These are phyloP conservation scores for Diaporthe longicolla DNA, from an alignment of 2,329 filamentous ascomycete species.

Conservation along the genomic window DNA sequence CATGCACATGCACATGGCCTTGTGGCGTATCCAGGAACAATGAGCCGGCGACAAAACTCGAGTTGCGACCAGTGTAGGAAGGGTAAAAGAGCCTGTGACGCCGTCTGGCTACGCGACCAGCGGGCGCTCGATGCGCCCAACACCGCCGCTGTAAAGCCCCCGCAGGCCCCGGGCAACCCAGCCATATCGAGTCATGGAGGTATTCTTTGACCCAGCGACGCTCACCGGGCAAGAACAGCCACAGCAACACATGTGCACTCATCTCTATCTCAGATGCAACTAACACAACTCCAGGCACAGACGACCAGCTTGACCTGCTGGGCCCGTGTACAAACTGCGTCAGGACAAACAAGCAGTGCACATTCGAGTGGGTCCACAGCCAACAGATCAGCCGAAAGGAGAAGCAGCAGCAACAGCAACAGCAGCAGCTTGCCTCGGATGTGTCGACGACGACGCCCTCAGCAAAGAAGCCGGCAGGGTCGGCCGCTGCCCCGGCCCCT, in stretches of 20 bases:
- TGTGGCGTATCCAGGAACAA: slow-evolving; percentile 22
- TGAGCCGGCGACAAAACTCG: slow-evolving; percentile 43
- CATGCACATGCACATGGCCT: slow-evolving; percentile 10
- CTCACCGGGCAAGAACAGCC: too few relatives aligned
- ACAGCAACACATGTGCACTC: too few relatives aligned
- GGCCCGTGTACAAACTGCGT: slow-evolving; percentile 43
- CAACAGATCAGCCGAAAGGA: slow-evolving; percentile 39
- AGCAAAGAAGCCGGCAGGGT: neutral
- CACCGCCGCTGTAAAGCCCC: slow-evolving; percentile 6
- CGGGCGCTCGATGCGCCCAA: neutral
- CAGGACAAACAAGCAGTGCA: slow-evolving; percentile 43
- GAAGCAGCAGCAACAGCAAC: slow-evolving; percentile 33
- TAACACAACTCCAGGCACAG: slow-evolving; percentile 36
- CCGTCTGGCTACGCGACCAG: slow-evolving; percentile 41
- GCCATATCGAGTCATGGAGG: slow-evolving; percentile 40
- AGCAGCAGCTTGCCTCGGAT: slow-evolving; percentile 25
- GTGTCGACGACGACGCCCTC: slow-evolving; percentile 1
- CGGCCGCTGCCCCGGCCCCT: neutral
- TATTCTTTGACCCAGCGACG: slow-evolving; percentile 19
- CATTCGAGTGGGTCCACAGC: slow-evolving; percentile 43
- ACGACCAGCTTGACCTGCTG: slow-evolving; percentile 34
- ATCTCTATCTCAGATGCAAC: neutral
- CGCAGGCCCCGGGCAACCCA: slow-evolving; percentile 22
- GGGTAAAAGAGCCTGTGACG: slow-evolving; percentile 43
- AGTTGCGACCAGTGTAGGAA: slow-evolving; percentile 44